Conservation (phyloP, 1,284 basidiomycete species). For the Vanrija sp. region DNA sequence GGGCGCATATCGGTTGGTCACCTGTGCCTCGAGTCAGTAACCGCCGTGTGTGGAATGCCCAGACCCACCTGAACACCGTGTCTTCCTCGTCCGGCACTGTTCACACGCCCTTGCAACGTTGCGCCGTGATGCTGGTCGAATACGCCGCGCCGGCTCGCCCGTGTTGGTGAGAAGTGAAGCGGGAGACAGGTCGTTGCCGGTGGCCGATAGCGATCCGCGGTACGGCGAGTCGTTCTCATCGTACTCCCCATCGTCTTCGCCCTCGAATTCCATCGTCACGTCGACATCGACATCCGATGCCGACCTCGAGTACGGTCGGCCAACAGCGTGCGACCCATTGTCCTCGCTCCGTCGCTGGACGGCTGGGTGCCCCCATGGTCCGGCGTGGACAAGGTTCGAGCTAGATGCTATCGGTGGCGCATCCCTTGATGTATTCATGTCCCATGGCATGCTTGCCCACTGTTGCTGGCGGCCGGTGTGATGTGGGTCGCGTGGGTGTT, state of each 20-base stretch:
- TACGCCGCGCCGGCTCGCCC: neutral
- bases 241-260: constrained; percentile 17
- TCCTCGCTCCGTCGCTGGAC: too few species aligned
- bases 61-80: constrained; percentile 5
- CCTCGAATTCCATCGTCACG: neutral
- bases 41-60: too few species aligned
- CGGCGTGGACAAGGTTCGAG: too few species aligned
- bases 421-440: too few species aligned
- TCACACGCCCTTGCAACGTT: constrained; percentile 10
- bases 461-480: too few species aligned
- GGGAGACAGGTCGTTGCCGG: too few species aligned
- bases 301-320: neutral
- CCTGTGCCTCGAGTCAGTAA: constrained; percentile 4
- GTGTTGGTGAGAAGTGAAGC: too few species aligned
- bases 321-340: too few species aligned
- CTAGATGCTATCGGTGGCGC: too few species aligned
- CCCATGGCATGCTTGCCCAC: neutral
- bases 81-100: constrained; percentile 7
- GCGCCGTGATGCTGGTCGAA: neutral
- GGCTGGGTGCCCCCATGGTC: too few species aligned
- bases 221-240: constrained; percentile 1
- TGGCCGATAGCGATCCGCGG: too few species aligned
- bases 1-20: constrained; percentile 1
- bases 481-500: neutral
- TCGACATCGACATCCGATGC: constrained; percentile 3